Conservation (phyloP, 208 protist species). For the Trypanosomatidae sp. region DNA sequence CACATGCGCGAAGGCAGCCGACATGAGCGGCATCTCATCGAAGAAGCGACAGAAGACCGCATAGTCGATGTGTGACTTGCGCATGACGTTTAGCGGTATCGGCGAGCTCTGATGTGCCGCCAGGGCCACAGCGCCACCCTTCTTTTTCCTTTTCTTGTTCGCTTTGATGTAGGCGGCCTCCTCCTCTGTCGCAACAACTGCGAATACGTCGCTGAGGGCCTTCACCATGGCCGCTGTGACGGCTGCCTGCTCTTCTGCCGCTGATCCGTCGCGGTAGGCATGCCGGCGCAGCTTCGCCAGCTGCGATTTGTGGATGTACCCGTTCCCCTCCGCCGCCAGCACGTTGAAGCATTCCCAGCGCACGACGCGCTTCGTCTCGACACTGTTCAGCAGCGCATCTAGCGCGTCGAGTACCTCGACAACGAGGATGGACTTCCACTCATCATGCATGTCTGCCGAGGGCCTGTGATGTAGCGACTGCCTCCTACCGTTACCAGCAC, state of each 20-base stretch:
- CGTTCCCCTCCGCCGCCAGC: slow-evolving; percentile 49
- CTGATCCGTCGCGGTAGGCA: slow-evolving; percentile 25
- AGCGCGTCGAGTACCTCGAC: slow-evolving; percentile 64
- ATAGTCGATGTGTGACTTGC: slow-evolving; percentile 65
- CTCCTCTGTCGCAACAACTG: slow-evolving; percentile 54
- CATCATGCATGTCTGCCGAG: slow-evolving; percentile 13
- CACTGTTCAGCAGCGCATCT: slow-evolving; percentile 62
- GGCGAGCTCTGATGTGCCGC: slow-evolving; percentile 55
- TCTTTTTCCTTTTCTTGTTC: slow-evolving; percentile 45
- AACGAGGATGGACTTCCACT: slow-evolving; percentile 18
- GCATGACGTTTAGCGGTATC: slow-evolving; percentile 73
- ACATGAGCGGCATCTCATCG: slow-evolving; percentile 61
- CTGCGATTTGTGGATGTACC: slow-evolving; percentile 76
- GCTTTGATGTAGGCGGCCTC: slow-evolving; percentile 58
- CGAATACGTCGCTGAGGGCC: slow-evolving; percentile 60
- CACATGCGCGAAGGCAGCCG: slow-evolving; percentile 67
- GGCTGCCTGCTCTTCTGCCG: slow-evolving; percentile 24
- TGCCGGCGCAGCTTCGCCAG: slow-evolving; percentile 35
- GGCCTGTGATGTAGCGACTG: not conserved
- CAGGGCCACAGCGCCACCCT: slow-evolving; percentile 30
- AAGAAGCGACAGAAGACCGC: slow-evolving; percentile 64
- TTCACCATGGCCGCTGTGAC: slow-evolving; percentile 68
- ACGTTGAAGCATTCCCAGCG: slow-evolving; percentile 68
- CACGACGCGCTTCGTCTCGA: slow-evolving; percentile 47
- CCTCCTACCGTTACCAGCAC: not conserved